These are phyloP conservation scores for Eremochloa ophiuroides DNA, from an alignment of 176 grass and related monocot species.

Conservation along the genomic window DNA sequence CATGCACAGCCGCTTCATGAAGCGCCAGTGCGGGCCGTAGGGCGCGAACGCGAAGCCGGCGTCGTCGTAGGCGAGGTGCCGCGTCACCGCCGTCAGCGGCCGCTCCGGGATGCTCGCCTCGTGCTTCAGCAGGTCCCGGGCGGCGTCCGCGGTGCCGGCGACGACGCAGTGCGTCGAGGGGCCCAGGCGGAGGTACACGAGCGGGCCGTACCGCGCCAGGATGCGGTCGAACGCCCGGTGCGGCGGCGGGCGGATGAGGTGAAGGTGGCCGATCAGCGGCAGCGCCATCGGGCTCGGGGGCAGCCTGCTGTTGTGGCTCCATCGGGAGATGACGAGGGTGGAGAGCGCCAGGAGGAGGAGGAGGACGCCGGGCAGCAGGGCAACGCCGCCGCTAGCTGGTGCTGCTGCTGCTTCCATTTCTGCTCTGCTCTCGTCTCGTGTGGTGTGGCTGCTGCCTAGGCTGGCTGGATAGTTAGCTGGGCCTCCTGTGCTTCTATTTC, in stretches of 20 bases:
- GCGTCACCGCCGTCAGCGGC: conserved; percentile 7
- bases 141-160: conserved; percentile 24
- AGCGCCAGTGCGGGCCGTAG: conserved; percentile 56
- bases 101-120: conserved; percentile 55
- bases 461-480: background rate
- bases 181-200: conserved; percentile 55
- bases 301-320: background rate
- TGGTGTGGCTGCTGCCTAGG: too few relatives aligned
- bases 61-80: conserved; percentile 47
- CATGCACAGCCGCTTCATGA: conserved; percentile 70
- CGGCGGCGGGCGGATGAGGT: conserved; percentile 36
- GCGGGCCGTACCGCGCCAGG: conserved; percentile 17
- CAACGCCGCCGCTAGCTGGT: background rate
- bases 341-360: conserved; percentile 13
- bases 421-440: too few relatives aligned
- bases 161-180: conserved; percentile 52
- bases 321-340: background rate
- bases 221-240: conserved; percentile 47
- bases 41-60: conserved; percentile 64
- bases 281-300: conserved; percentile 41
- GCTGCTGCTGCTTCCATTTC: background rate
- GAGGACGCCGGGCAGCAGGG: background rate
- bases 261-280: conserved; percentile 52
- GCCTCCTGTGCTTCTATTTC: too few relatives aligned
- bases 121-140: conserved; percentile 28